These are phyloP conservation scores for Meira miltonrushii DNA, from an alignment of 1,284 basidiomycete genomes.

Conservation along the genomic window DNA sequence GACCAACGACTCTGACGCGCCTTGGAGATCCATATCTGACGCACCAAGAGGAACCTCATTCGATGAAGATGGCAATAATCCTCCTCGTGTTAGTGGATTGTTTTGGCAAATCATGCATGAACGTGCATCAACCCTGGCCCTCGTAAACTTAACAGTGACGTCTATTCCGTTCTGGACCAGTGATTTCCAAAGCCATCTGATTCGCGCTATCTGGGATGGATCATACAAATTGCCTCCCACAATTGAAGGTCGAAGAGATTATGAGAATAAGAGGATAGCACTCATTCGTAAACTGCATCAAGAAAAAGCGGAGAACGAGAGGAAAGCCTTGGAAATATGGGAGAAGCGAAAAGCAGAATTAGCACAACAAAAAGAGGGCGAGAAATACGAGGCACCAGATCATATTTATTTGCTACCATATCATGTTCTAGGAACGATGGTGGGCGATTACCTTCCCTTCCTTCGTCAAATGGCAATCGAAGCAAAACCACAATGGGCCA, in stretches of 20 bases:
- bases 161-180: slow-evolving; percentile 28
- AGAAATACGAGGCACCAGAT: slow-evolving; percentile 1
- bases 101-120: slow-evolving; percentile 21
- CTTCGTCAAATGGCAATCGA: slow-evolving; percentile 14
- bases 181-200: slow-evolving; percentile 24
- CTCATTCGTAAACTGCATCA: neutral
- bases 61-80: slow-evolving; percentile 8
- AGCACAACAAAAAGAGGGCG: neutral
- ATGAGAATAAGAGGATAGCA: slow-evolving; percentile 16
- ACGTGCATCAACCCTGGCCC: slow-evolving; percentile 19
- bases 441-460: slow-evolving; percentile 14
- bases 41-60: slow-evolving; percentile 20
- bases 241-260: slow-evolving; percentile 12
- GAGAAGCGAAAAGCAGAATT: neutral
- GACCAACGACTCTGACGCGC: slow-evolving; percentile 13
- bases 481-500: slow-evolving; percentile 12
- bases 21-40: slow-evolving; percentile 15
- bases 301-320: neutral
- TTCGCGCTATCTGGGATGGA: slow-evolving; percentile 27
- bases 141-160: slow-evolving; percentile 28
- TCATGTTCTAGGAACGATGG: slow-evolving; percentile 10
- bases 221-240: slow-evolving; percentile 15
- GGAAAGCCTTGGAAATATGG: neutral
- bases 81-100: slow-evolving; percentile 2
- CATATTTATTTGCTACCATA: neutral